Evolutionary conservation across 306 rosid genomes (phyloP).

Genomic region (Dryas drummondii): DNA sequence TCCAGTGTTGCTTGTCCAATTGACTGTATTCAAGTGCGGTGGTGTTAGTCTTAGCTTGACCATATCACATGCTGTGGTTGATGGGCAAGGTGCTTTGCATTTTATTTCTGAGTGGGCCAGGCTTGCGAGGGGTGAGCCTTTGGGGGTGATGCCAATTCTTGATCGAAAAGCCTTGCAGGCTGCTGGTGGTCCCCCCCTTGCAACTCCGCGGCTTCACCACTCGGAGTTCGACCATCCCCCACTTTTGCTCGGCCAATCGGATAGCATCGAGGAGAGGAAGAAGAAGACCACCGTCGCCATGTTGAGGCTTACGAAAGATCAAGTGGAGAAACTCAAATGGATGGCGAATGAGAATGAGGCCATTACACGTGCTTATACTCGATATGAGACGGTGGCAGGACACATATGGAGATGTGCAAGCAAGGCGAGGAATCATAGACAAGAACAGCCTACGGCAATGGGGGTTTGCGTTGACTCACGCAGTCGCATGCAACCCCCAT

Average conservation of each 20-base stretch:
- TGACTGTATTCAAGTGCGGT: conserved; percentile 57
- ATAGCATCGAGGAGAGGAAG: conserved; percentile 38
- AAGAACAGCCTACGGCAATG: conserved; percentile 39
- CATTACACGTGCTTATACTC: conserved; percentile 28
- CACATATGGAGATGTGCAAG: conserved; percentile 62
- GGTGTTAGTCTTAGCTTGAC: conserved; percentile 36
- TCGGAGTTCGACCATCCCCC: conserved; percentile 34
- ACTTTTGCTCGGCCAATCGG: not conserved
- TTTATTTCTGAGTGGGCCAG: conserved; percentile 55
- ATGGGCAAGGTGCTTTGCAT: conserved; percentile 47
- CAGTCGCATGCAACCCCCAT: conserved; percentile 37
- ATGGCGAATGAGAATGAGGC: conserved; percentile 35
- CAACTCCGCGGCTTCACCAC: not conserved
- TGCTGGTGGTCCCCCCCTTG: conserved; percentile 8
- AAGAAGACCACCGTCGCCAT: conserved; percentile 36
- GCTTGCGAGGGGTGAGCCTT: conserved; percentile 43
- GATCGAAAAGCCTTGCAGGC: conserved; percentile 34
- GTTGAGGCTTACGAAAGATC: conserved; percentile 37
- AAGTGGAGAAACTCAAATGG: conserved; percentile 42
- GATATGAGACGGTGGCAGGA: conserved; percentile 46
- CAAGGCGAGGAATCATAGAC: conserved; percentile 41
- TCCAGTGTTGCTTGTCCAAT: conserved; percentile 43
- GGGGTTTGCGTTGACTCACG: conserved; percentile 47
- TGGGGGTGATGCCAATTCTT: conserved; percentile 36
- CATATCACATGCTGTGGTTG: conserved; percentile 47